Evolutionary conservation across 2,329 filamentous ascomycete genomes (phyloP).

Genomic region (Mariannaea sp.): DNA sequence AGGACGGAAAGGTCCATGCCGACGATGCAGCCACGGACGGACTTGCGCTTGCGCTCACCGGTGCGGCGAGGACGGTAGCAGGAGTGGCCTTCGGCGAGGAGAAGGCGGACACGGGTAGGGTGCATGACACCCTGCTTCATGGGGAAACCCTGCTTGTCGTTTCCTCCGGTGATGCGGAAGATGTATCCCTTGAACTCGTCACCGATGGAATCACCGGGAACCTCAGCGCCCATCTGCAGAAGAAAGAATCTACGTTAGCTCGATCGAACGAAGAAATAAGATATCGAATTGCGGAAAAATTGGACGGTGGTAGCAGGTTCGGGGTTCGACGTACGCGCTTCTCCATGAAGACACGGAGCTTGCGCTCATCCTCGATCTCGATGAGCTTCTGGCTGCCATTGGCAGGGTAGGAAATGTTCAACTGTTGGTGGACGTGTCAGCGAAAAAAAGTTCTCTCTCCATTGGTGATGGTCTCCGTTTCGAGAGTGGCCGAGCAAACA

Average conservation of each 20-base stretch:
- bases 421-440: conserved; percentile 50
- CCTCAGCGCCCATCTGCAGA: conserved; percentile 81
- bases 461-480: no score
- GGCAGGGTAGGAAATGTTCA: conserved; percentile 85
- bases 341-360: conserved; percentile 98
- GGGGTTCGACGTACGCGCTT: conserved; percentile 72
- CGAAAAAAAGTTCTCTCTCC: conserved; percentile 18
- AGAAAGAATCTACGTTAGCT: conserved; percentile 41
- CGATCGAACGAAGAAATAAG: conserved; percentile 17
- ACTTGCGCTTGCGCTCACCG: conserved; percentile 99
- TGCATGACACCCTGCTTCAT: conserved; percentile 99
- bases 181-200: conserved; percentile 99
- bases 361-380: conserved; percentile 99
- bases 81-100: conserved; percentile 94
- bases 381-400: conserved; percentile 99
- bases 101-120: conserved; percentile 96
- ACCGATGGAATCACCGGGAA: conserved; percentile 91
- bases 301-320: conserved; percentile 17
- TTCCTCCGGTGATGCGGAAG: conserved; percentile 98
- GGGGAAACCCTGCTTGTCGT: conserved; percentile 99
- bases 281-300: conserved; percentile 6
- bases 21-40: conserved; percentile 98
- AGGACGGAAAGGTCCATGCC: conserved; percentile 93
- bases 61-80: conserved; percentile 98
- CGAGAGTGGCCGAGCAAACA: no score